phyloP scores from a whole-genome alignment of 1,284 basidiomycete species.

The Butyriboletus regius region DNA sequence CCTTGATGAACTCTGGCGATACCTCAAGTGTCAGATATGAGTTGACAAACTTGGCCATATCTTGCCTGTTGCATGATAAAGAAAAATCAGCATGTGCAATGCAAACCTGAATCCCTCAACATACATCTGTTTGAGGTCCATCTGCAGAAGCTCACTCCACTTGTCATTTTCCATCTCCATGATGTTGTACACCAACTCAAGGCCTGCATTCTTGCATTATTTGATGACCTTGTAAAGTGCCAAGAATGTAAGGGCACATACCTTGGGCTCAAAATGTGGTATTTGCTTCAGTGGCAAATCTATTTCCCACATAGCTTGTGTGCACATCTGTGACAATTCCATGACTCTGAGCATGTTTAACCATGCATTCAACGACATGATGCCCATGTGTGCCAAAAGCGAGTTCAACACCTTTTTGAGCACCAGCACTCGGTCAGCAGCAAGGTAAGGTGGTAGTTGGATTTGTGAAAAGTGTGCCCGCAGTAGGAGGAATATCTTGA shows the following conservation, averaged over 20 bases:
- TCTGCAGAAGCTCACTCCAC: constrained; percentile 73
- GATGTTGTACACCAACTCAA: constrained; percentile 88
- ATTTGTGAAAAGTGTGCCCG: constrained; percentile 96
- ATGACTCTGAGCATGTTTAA: constrained; percentile 91
- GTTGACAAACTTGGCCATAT: constrained; percentile 90
- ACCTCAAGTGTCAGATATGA: constrained; percentile 91
- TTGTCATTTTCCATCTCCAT: constrained; percentile 95
- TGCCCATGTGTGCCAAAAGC: constrained; percentile 90
- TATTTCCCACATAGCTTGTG: constrained; percentile 95
- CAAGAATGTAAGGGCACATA: constrained; percentile 34
- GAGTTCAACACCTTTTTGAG: constrained; percentile 86
- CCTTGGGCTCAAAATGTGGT: constrained; percentile 87
- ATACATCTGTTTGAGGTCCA: constrained; percentile 81
- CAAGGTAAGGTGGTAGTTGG: constrained; percentile 85
- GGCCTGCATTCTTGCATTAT: constrained; percentile 72
- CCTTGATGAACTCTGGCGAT: constrained; percentile 72
- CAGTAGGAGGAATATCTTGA: constrained; percentile 94
- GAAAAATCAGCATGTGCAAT: constrained; percentile 11
- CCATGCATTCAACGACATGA: constrained; percentile 95
- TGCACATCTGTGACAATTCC: constrained; percentile 99
- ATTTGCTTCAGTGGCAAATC: constrained; percentile 92
- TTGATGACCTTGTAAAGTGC: constrained; percentile 64
- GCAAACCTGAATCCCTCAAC: constrained; percentile 23
- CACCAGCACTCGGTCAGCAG: constrained; percentile 80
- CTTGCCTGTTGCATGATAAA: constrained; percentile 46